A percentile compares a stretch with the other conserved stretches of the same genome.
phyloP scores from a whole-genome alignment of 345 rosid genomes.

The Noccaea caerulescens region DNA sequence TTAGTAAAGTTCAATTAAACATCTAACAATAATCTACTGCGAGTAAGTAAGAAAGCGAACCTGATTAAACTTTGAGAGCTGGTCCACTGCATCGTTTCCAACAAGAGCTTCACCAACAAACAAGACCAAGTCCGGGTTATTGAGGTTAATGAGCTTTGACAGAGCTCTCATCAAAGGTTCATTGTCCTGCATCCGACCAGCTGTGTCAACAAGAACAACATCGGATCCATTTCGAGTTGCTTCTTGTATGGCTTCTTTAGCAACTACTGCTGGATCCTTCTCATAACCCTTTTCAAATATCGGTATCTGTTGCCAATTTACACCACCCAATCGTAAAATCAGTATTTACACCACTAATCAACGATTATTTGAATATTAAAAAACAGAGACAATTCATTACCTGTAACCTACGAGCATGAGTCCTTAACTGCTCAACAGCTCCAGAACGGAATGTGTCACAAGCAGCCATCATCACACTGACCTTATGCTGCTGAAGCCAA shows the following conservation, averaged over 20 bases:
- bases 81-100: slow-evolving; percentile 98
- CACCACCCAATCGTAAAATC: neutral
- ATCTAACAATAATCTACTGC: neutral
- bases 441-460: slow-evolving; percentile 99
- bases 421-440: slow-evolving; percentile 96
- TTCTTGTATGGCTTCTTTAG: slow-evolving; percentile 97
- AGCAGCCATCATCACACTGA: slow-evolving; percentile 98
- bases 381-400: slow-evolving; percentile 38
- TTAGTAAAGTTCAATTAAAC: slow-evolving; percentile 10
- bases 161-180: slow-evolving; percentile 99
- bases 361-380: neutral
- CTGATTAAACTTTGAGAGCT: slow-evolving; percentile 93
- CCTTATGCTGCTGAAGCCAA: slow-evolving; percentile 95
- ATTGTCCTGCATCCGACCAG: slow-evolving; percentile 99
- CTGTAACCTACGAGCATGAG: slow-evolving; percentile 98
- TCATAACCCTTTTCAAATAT: slow-evolving; percentile 98
- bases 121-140: slow-evolving; percentile 88
- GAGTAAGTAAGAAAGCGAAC: slow-evolving; percentile 44
- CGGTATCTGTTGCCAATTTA: slow-evolving; percentile 60
- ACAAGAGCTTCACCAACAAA: slow-evolving; percentile 99
- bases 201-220: slow-evolving; percentile 98
- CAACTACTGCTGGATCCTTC: slow-evolving; percentile 97
- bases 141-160: slow-evolving; percentile 83
- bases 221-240: slow-evolving; percentile 85
- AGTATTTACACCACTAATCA: neutral